Base-by-base conservation (phyloP, 2,329 filamentous ascomycete species). In the Penicillium sp. region DNA sequence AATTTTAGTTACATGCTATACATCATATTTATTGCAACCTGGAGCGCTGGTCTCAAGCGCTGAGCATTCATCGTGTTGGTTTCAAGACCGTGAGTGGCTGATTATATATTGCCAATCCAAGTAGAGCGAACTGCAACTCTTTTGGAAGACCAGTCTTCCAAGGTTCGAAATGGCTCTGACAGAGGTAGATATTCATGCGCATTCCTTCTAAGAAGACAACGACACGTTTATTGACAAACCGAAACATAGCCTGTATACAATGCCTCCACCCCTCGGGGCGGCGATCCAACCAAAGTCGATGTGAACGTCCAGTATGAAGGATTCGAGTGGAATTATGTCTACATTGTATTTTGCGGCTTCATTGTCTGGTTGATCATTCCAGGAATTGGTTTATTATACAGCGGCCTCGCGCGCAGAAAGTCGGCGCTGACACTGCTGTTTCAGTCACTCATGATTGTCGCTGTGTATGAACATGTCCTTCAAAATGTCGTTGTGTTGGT, bases 331-430 rank as follows among this genome's bases (percentile, higher is more conserved):
- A 80, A 87, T 65, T 86, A 86, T 68, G 78, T 79, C 37, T 88
- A 85, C 65, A 76, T 83, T 52, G 58, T 69, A 7, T 76, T 85
- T 62, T 85, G 83, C 67, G 77, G 75, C 14, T 85, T 82, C 69
- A 77, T 88, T 51, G 85, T 87, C 51, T 88, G 83, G 80, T 71
- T 87, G 49, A 88, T 88, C 67, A 85, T 87, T 54, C 85, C 85
- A 0, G 85, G 85, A 20, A 85, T 88, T 61, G 85, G 85, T 46
- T 77, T 88, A 7, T 74, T 88, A 1, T 88, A 88, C 70, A 82
- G 83, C 54, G 85, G 85, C 51, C 78, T 88, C 26, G 80, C 84
- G 5, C 79, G 84, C 31, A 77, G 84, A 60, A 88, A 87, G 72
- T 85, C 83, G 14, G 81, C 84, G 6, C 74, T 88, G 26, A 74